These are phyloP conservation scores for Xylaria cubensis DNA, from an alignment of 495 filamentous ascomycete genomes.

Conservation along the genomic window DNA sequence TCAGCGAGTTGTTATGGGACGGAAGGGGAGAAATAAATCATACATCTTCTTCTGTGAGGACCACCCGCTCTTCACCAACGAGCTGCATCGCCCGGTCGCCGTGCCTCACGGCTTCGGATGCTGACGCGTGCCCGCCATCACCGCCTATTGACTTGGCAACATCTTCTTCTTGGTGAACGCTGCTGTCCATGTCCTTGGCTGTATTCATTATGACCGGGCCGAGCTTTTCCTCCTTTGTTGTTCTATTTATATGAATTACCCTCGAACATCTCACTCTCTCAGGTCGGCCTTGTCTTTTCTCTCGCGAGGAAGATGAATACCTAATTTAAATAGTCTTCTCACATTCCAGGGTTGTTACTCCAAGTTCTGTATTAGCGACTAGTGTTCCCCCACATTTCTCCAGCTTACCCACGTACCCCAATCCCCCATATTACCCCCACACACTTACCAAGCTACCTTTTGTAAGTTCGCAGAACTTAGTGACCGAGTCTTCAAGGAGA, in stretches of 20 bases:
- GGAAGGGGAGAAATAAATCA: neutral
- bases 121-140: neutral
- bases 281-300: neutral
- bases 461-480: neutral
- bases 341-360: neutral
- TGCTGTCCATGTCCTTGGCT: constrained; percentile 17
- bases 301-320: neutral
- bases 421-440: constrained; percentile 1
- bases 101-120: constrained; percentile 9
- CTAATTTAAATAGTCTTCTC: constrained; percentile 3
- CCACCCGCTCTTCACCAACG: constrained; percentile 38
- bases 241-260: neutral
- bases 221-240: neutral
- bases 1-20: constrained; percentile 19
- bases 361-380: neutral
- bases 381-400: constrained; percentile 15
- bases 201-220: constrained; percentile 6
- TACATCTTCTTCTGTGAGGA: constrained; percentile 59
- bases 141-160: neutral
- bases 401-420: neutral
- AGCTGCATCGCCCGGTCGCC: constrained; percentile 22
- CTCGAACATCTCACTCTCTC: neutral
- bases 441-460: neutral
- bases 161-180: constrained; percentile 17
- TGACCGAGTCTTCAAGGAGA: neutral